These are phyloP conservation scores for Lizonia empirigonia DNA, from an alignment of 2,329 filamentous ascomycete genomes.

Conservation along the genomic window DNA sequence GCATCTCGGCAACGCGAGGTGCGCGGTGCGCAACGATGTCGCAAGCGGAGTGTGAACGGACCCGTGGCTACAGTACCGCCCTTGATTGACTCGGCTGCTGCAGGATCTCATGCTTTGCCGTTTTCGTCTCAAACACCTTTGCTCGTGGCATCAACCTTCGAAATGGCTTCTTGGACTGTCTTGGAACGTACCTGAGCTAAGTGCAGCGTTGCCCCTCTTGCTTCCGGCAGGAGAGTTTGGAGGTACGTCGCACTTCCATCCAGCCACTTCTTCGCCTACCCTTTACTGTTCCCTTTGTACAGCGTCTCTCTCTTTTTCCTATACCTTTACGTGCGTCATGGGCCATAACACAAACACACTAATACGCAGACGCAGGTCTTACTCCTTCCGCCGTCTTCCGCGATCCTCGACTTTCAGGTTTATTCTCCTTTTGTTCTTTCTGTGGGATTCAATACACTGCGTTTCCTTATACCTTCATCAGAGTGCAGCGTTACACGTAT, in stretches of 20 bases:
- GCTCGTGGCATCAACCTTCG: constrained; percentile 1
- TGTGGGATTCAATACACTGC: constrained; percentile 31
- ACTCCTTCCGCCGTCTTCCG: constrained; percentile 26
- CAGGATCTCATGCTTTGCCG: constrained; percentile 10
- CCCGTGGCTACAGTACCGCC: no score
- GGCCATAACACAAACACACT: constrained; percentile 8
- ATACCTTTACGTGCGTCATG: constrained; percentile 3
- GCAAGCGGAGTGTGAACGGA: constrained; percentile 12
- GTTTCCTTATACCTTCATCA: constrained; percentile 27
- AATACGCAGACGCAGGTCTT: constrained; percentile 24
- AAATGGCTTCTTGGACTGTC: constrained; percentile 1
- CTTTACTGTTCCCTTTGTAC: background rate
- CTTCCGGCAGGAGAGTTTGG: background rate
- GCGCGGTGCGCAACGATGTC: constrained; percentile 7
- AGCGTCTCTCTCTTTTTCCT: background rate
- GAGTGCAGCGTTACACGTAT: constrained; percentile 12
- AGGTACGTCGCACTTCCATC: constrained; percentile 7
- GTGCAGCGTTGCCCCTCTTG: background rate
- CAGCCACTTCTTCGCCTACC: background rate
- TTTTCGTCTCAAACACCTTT: constrained; percentile 4
- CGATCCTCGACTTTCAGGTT: constrained; percentile 27
- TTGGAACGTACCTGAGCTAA: constrained; percentile 7
- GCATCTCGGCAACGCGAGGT: constrained; percentile 4
- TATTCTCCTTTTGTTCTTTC: constrained; percentile 25
- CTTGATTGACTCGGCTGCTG: constrained; percentile 2